Percentiles rank a stretch among this genome's conserved stretches.
Conservation (phyloP, 345 rosid species). For the Balakata baccata region DNA sequence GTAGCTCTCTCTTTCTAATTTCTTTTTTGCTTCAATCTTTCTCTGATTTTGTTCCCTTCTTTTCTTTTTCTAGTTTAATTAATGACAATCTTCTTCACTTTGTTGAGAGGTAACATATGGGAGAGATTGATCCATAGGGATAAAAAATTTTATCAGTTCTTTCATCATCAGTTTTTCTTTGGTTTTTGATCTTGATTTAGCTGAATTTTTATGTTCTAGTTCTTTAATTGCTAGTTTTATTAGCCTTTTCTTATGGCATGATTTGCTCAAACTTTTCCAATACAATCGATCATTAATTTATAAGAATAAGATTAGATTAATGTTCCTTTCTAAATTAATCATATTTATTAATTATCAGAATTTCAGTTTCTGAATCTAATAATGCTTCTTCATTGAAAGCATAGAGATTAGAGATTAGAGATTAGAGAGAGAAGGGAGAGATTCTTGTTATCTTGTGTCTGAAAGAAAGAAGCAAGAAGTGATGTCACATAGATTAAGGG, state of each 20-base stretch:
- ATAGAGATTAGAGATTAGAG: not conserved
- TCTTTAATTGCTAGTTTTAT: not conserved
- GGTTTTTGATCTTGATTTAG: not conserved
- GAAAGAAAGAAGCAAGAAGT: slow-evolving; percentile 48
- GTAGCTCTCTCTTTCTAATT: slow-evolving; percentile 10
- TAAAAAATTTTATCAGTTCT: slow-evolving; percentile 21
- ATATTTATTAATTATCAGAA: not conserved
- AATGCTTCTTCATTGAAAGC: not conserved
- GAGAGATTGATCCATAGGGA: slow-evolving; percentile 30
- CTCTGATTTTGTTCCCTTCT: slow-evolving; percentile 16
- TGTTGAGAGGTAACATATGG: slow-evolving; percentile 34
- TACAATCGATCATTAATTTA: not conserved
- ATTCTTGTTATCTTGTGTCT: slow-evolving; percentile 30
- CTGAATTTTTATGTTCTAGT: not conserved
- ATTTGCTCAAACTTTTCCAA: not conserved
- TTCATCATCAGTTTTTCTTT: slow-evolving; percentile 9
- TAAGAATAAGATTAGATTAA: not conserved
- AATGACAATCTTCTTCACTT: slow-evolving; percentile 27
- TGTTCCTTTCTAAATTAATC: too few species aligned
- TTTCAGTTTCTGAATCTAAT: slow-evolving; percentile 1
- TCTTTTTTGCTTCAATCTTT: not conserved
- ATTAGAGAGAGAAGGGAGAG: not conserved
- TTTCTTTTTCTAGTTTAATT: slow-evolving; percentile 34
- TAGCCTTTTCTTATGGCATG: not conserved
- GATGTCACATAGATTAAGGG: slow-evolving; percentile 13